Evolutionary conservation across 2,329 filamentous ascomycete genomes (phyloP), one percentile per base, ranked within the genome.

Genomic region (Myrmaecium sp.): DNA sequence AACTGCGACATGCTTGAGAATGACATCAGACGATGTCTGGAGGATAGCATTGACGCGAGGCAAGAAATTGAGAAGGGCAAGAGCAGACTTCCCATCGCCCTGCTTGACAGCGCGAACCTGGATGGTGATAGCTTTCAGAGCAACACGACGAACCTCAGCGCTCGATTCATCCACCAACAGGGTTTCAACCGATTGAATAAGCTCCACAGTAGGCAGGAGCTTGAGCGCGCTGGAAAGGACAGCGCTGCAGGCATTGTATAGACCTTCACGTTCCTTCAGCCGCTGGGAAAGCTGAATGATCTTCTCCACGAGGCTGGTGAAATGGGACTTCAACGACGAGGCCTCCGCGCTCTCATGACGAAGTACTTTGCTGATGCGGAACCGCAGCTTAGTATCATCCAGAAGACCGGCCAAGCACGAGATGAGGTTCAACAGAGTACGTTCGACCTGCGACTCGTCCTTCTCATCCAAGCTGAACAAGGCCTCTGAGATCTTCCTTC

Each of bases 121-220:
- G 28, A 72, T 61, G 44, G 91, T 81, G 12, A 98, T 66, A 2
- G 86, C 35, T 27, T 47, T 49, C 26, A 78, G 32, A 66, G 74
- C 33, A 86, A 68, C 25, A 83, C 80, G 54, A 80, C 84, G 77
- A 26, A 64, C 57, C 25, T 78, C 69, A 38, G 80, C 65, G 36
- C 82, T 74, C 5, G 78, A 71, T n/a, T n/a, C n/a, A 25, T 75
- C 69, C 37, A 79, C 69, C 18, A 95, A 69, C 16, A 98, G 62
- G 15, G 72, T 69, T 45, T 92, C 80, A 21, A 91, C 76, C 6
- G 83, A 79, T 47, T 81, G 80, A 49, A 95, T 72, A 49, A 95
- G 89, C 52, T 94, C 82, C 27, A 72, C 65, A 3, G 86, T 83
- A 0, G 84, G 86, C 21, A 93, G 63, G 5, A 94, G 66, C 35